phyloP scores from a whole-genome alignment of 2,329 filamentous ascomycete species.

The Xylaria sp. region DNA sequence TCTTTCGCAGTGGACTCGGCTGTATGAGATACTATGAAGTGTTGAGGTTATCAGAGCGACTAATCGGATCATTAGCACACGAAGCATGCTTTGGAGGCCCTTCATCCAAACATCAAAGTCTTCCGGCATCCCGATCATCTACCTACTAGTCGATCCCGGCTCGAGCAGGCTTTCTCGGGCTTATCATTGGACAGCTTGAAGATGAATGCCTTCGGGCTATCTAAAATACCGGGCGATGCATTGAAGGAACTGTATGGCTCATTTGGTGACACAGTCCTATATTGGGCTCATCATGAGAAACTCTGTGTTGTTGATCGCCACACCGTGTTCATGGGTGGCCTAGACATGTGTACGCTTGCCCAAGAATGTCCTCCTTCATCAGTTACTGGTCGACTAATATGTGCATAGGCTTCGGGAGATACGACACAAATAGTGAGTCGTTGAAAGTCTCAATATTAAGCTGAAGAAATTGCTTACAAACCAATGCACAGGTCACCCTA shows the following conservation, averaged over 20 bases:
- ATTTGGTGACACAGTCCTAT: slow-evolving; percentile 82
- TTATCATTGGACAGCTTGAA: slow-evolving; percentile 56
- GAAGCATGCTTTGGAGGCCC: slow-evolving; percentile 78
- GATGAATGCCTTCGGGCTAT: slow-evolving; percentile 60
- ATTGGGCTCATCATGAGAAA: slow-evolving; percentile 96
- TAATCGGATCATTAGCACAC: slow-evolving; percentile 68
- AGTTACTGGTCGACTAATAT: slow-evolving; percentile 40
- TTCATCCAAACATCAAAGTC: slow-evolving; percentile 87
- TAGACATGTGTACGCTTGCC: slow-evolving; percentile 75
- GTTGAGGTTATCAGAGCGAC: background rate
- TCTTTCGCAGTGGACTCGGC: slow-evolving; percentile 53
- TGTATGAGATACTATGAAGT: slow-evolving; percentile 46
- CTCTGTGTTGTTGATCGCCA: slow-evolving; percentile 83
- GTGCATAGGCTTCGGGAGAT: slow-evolving; percentile 77
- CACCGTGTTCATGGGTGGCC: slow-evolving; percentile 88
- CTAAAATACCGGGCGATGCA: slow-evolving; percentile 76
- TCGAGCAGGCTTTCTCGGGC: slow-evolving; percentile 70
- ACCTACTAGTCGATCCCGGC: slow-evolving; percentile 73
- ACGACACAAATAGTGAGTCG: slow-evolving; percentile 78
- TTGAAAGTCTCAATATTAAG: background rate
- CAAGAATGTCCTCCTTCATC: background rate
- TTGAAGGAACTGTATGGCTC: slow-evolving; percentile 85
- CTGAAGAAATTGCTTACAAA: slow-evolving; percentile 32
- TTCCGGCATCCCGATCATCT: slow-evolving; percentile 92
- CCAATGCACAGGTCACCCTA: slow-evolving; percentile 69